Evolutionary conservation across 2,329 filamentous ascomycete species (phyloP).

Genomic region (Aspergillus amoenus): DNA sequence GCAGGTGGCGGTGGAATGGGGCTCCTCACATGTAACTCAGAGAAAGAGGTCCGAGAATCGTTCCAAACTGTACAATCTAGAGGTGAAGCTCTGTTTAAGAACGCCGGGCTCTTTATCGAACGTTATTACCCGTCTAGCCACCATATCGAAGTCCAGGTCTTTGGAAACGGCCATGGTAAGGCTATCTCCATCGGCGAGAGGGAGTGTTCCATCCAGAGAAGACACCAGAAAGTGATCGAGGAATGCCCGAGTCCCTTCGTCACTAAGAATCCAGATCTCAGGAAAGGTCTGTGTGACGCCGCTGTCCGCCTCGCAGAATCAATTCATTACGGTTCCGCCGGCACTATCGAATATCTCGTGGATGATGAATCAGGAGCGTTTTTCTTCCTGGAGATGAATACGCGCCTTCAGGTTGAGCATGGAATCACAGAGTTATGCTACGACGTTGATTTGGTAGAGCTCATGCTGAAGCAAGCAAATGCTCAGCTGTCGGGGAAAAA

Average conservation of each 20-base stretch:
- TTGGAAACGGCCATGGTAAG: constrained; percentile 76
- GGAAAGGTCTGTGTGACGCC: constrained; percentile 61
- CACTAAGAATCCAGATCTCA: constrained; percentile 56
- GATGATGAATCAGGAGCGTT: constrained; percentile 79
- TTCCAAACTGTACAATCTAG: background rate
- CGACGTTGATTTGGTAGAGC: constrained; percentile 53
- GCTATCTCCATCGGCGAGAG: constrained; percentile 83
- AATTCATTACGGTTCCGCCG: constrained; percentile 74
- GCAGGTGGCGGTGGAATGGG: constrained; percentile 9
- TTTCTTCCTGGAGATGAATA: constrained; percentile 65
- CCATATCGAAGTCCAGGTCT: constrained; percentile 89
- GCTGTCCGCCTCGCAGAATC: constrained; percentile 66
- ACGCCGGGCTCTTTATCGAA: constrained; percentile 1
- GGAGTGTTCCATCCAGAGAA: constrained; percentile 81
- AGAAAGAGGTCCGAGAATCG: background rate
- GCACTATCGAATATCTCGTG: constrained; percentile 87
- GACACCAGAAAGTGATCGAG: constrained; percentile 89
- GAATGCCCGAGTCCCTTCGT: constrained; percentile 78
- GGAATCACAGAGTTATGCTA: constrained; percentile 59
- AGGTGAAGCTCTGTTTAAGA: background rate
- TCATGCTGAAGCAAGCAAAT: constrained; percentile 59
- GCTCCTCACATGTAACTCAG: background rate
- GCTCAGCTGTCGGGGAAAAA: constrained; percentile 46
- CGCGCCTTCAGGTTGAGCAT: constrained; percentile 59
- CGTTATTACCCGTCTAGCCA: background rate